These are phyloP conservation scores for Carex parvula DNA, from an alignment of 176 grass and related monocot species.

Conservation along the genomic window DNA sequence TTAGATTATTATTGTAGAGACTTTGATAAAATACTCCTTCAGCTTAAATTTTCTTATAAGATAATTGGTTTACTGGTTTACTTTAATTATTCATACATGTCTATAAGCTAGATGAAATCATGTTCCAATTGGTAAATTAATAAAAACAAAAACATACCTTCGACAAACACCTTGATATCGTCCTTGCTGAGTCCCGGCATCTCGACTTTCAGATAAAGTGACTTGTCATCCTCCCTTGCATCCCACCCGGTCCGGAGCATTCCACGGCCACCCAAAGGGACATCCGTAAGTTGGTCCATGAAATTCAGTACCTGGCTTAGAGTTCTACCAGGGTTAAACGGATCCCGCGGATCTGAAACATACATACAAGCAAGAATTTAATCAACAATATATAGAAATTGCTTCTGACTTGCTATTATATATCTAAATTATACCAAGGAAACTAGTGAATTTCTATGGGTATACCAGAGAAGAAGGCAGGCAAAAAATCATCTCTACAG, in stretches of 20 bases:
- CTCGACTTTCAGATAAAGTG: conserved; percentile 31
- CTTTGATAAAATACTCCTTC: background rate
- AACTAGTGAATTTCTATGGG: background rate
- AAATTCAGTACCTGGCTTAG: conserved; percentile 31
- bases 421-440: background rate
- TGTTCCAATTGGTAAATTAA: background rate
- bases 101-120: background rate
- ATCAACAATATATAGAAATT: background rate
- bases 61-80: background rate
- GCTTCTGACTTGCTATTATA: background rate
- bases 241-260: conserved; percentile 25
- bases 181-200: conserved; percentile 42
- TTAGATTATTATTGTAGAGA: background rate
- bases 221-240: conserved; percentile 36
- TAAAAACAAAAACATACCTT: background rate
- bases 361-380: background rate
- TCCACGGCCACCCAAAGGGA: conserved; percentile 13
- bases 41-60: background rate
- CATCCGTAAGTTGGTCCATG: conserved; percentile 38
- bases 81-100: background rate
- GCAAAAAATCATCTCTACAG: too few species aligned
- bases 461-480: conserved; percentile 24
- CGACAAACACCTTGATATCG: conserved; percentile 30
- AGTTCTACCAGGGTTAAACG: conserved; percentile 25
- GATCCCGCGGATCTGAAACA: conserved; percentile 26